Evolutionary conservation across 768 basidiomycete genomes (phyloP), one percentile per base, ranked within the genome.

Genomic region (Rhodotorula sphaerocarpa): DNA sequence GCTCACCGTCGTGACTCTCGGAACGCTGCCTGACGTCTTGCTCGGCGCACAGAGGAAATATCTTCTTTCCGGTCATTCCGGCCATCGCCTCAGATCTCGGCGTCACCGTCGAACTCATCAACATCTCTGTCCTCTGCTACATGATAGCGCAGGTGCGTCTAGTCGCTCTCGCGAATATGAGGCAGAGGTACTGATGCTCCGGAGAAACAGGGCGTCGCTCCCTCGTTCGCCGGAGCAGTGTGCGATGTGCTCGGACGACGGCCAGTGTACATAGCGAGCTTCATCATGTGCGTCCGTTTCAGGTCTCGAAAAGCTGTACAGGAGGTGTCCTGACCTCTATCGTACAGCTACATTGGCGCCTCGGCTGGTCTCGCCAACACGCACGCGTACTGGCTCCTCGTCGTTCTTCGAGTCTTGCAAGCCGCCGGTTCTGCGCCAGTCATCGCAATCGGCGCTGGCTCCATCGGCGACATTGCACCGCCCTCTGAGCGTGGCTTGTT

Each of bases 341-440:
- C 27, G n/a, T 16, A 9, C 48, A 66, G 65, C 50, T 69, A 65
- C 56, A 53, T 70, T 31, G 64, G 57, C 20, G 68, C 68, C 1
- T 63, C 57, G n/a, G 59, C 60, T 3, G 66, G 66, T 1, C 70
- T 70, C 44, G 67, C 67, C 27, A 56, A 57, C 33, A 63, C 70
- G 0, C 57, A 61, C 39, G 20, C 16, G 3, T 68, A 68, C 43
- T 50, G 56, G 43, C 55, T 59, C 1, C 54, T 63, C 28, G 47
- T 63, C 44, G 58, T 61, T 7, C 33, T 69, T 0, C 63, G 67
- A 2, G 52, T 57, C 36, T 5, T 69, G 0, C 67, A 69, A 23
- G 63, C 63, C 4, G 31, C 42, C 4, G 67, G 67, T 0, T 61
- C 60, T 2, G 60, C 70, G 1, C 57, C 58, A 6, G 59, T 59